Evolutionary conservation across 2,329 filamentous ascomycete genomes (phyloP).

Genomic region (Penicillium occitanis): DNA sequence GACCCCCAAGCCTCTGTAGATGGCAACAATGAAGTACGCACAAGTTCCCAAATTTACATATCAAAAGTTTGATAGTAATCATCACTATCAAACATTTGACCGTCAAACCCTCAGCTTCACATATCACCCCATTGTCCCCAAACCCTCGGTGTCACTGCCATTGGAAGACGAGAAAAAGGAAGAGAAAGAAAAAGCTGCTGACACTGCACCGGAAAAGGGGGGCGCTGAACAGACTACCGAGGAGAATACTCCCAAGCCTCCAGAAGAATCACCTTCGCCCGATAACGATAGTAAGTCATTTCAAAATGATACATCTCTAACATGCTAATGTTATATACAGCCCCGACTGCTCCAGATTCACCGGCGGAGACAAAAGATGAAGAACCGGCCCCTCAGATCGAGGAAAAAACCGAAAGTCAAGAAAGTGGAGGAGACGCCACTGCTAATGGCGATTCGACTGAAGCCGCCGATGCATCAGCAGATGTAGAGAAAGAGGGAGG

Average conservation of each 20-base stretch:
- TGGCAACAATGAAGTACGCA: conserved; percentile 44
- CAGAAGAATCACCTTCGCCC: conserved; percentile 29
- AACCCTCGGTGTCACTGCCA: conserved; percentile 35
- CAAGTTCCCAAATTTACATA: conserved; percentile 44
- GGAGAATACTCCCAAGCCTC: conserved; percentile 28
- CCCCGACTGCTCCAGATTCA: conserved; percentile 30
- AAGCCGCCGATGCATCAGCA: conserved; percentile 6
- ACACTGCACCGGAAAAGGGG: conserved; percentile 35
- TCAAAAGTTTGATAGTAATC: conserved; percentile 42
- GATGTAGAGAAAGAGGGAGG: conserved; percentile 8
- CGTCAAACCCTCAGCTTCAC: conserved; percentile 38
- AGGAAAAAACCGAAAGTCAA: conserved; percentile 27
- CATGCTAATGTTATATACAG: conserved; percentile 9
- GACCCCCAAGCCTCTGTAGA: conserved; percentile 31
- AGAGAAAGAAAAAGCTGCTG: conserved; percentile 39
- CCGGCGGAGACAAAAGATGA: conserved; percentile 28
- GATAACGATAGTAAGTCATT: conserved; percentile 34
- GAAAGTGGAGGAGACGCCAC: conserved; percentile 15
- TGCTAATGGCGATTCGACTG: conserved; percentile 17
- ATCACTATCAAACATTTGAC: conserved; percentile 48
- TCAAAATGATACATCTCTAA: not conserved
- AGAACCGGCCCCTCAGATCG: conserved; percentile 24
- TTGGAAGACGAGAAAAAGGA: conserved; percentile 39
- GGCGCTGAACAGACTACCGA: conserved; percentile 27
- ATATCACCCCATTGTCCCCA: conserved; percentile 37